phyloP scores from a whole-genome alignment of 306 rosid species.

The Casuarina equisetifolia region DNA sequence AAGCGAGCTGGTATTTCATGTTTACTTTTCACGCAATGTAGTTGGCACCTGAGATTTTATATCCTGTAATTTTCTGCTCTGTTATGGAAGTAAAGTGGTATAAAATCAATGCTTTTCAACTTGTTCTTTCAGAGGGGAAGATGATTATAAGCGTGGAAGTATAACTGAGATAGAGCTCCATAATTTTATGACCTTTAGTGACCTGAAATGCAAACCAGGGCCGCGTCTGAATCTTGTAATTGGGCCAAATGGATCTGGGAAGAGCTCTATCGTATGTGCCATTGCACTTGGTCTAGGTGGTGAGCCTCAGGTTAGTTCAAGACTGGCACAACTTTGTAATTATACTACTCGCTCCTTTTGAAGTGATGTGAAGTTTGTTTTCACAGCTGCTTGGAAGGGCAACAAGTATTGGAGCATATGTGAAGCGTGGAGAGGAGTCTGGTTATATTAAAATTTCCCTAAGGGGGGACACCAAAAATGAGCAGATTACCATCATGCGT shows the following conservation, averaged over 20 bases:
- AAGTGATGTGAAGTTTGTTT: slow-evolving; percentile 26
- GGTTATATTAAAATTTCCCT: slow-evolving; percentile 67
- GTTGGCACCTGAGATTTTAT: not conserved
- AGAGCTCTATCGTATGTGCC: slow-evolving; percentile 97
- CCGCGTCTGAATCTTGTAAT: slow-evolving; percentile 89
- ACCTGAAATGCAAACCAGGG: slow-evolving; percentile 77
- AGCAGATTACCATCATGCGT: slow-evolving; percentile 53
- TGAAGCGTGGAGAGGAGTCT: slow-evolving; percentile 88
- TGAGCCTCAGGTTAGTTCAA: slow-evolving; percentile 87
- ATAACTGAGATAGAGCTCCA: slow-evolving; percentile 82
- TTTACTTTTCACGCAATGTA: not conserved
- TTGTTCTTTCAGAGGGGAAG: slow-evolving; percentile 73
- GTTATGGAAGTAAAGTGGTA: not conserved
- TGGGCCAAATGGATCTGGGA: slow-evolving; percentile 97
- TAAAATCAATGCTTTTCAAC: slow-evolving; percentile 20
- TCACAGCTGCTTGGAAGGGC: slow-evolving; percentile 89
- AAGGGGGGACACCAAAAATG: slow-evolving; percentile 67
- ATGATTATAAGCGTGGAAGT: slow-evolving; percentile 94
- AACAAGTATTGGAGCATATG: slow-evolving; percentile 71
- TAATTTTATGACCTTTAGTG: slow-evolving; percentile 88
- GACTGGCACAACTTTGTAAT: not conserved
- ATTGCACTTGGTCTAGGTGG: slow-evolving; percentile 97
- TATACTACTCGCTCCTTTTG: slow-evolving; percentile 7
- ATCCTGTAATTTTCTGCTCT: not conserved
- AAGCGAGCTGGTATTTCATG: too few relatives aligned